Evolutionary conservation across 2,329 filamentous ascomycete genomes (phyloP), one percentile per base, ranked within the genome.

Genomic region (Aspergillus spinulosporus): DNA sequence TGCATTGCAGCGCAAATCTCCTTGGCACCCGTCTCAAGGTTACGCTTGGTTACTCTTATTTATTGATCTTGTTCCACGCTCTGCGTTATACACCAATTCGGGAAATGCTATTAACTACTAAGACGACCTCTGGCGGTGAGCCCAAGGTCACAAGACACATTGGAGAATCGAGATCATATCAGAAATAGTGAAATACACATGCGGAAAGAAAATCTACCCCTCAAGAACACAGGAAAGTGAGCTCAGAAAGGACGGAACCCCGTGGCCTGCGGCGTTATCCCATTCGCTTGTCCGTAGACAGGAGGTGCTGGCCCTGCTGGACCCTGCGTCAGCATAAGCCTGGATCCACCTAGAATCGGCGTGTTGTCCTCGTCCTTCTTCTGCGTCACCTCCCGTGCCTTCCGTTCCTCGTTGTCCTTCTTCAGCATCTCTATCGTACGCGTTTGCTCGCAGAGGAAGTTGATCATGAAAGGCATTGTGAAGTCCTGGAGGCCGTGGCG

Each of bases 381-480:
- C 63, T 94, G 89, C 62, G 86, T 86, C 36, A 81, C 82, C 77
- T 87, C 84, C 60, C 78, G 79, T 14, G 79, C 76, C 74, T 96
- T 97, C 69, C 92, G 89, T 71, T 92, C 90, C 76, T 99, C 95
- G 71, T 97, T 99, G 77, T 99, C 95, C 60, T 90, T 90, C 82
- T 95, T 96, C 59, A 99, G 84, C 58, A 82, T 74, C 57, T 92
- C 85, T 64, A 99, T 88, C 55, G 95, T 88, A 64, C 88, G 86
- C 39, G 90, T 92, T 78, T 97, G 92, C 76, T 96, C 92, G 65
- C 88, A 86, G 62, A 99, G 82, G 80, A 95, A 89, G 80, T 97
- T 99, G 84, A 99, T 97, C 91, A 99, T 95, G 82, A 96, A 99
- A 14, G 94, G 94, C 95, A 99, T 99, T 47, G 92, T 96, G 78